Percentiles rank a stretch among this genome's conserved stretches.
Evolutionary conservation across 768 basidiomycete species (phyloP).

Genomic region (Lentinula lateritia): DNA sequence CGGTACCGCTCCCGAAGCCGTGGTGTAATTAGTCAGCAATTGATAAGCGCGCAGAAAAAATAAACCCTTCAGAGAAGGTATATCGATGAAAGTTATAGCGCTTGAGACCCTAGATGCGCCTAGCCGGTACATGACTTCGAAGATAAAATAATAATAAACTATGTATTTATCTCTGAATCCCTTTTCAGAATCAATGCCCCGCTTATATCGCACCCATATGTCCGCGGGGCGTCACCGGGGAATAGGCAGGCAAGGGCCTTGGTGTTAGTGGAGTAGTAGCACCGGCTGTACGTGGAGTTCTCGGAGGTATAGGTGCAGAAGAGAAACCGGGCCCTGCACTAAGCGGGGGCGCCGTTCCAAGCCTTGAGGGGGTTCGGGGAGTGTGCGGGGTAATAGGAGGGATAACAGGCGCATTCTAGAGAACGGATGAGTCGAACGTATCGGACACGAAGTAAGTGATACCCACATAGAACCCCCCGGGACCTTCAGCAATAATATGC

Average conservation of each 20-base stretch:
- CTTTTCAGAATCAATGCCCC: no score
- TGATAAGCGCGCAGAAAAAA: not conserved
- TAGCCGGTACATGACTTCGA: no score
- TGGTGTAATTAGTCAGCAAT: not conserved
- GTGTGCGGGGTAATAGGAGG: constrained; percentile 1
- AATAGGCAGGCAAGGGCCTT: not conserved
- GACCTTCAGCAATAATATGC: not conserved
- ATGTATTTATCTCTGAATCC: not conserved
- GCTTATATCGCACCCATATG: not conserved
- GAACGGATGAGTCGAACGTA: not conserved
- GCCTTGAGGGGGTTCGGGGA: not conserved
- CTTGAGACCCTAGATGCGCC: no score
- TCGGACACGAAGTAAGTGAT: not conserved
- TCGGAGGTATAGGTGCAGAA: not conserved
- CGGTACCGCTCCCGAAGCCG: no score
- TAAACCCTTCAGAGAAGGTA: not conserved
- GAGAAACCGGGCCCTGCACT: constrained; percentile 1
- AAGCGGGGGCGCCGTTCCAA: not conserved
- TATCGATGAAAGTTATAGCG: no score
- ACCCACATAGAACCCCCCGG: not conserved
- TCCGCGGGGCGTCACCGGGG: constrained; percentile 1
- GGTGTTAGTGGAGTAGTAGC: not conserved
- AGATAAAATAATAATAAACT: not conserved
- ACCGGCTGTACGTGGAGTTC: not conserved
- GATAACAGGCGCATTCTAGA: not conserved